Conservation (phyloP, 2,329 filamentous ascomycete genomes). For the Xylariaceae sp. region DNA sequence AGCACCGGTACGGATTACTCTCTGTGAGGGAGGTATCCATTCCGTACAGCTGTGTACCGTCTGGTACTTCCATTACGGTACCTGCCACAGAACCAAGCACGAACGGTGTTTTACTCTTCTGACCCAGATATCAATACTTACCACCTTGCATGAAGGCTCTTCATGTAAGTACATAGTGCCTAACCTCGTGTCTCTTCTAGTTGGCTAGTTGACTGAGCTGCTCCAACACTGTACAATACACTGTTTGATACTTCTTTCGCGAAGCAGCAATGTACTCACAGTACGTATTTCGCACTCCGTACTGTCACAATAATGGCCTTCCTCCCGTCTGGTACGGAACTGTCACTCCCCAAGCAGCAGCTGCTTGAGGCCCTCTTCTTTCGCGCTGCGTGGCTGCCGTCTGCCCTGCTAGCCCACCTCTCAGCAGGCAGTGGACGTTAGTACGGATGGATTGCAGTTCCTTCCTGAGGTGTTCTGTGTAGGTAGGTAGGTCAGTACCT, state of each 20-base stretch:
- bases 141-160: conserved; percentile 15
- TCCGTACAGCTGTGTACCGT: background rate
- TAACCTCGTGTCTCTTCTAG: conserved; percentile 8
- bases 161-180: conserved; percentile 4
- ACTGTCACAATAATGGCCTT: background rate
- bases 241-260: background rate
- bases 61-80: background rate
- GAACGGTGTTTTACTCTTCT: background rate
- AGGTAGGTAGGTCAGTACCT: conserved; percentile 7
- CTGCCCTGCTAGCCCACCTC: background rate
- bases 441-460: background rate
- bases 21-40: conserved; percentile 6
- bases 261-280: background rate
- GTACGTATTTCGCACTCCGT: background rate
- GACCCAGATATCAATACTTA: conserved; percentile 4
- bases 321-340: background rate
- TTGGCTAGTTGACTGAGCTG: background rate
- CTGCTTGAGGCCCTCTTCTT: background rate
- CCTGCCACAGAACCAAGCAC: conserved; percentile 5
- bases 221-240: background rate
- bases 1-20: background rate
- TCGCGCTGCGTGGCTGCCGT: background rate
- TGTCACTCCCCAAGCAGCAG: background rate
- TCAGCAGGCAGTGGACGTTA: background rate
- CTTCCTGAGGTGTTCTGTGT: background rate